These are phyloP conservation scores for Mycena kentingensis DNA, from an alignment of 768 basidiomycete species.

Conservation along the genomic window DNA sequence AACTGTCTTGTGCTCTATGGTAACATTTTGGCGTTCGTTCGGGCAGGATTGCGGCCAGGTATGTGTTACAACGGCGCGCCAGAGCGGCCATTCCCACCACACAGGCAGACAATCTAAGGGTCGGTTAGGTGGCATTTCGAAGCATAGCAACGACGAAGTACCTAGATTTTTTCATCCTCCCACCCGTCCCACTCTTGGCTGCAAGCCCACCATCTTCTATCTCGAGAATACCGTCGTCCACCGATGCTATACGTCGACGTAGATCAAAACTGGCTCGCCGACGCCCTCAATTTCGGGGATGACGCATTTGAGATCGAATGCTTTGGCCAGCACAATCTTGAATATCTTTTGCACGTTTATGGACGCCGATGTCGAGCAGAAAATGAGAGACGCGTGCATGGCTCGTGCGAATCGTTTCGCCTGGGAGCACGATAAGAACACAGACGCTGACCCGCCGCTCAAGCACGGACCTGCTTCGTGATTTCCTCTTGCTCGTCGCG, in stretches of 20 bases:
- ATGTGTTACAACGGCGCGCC: conserved; percentile 30
- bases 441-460: not conserved
- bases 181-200: conserved; percentile 27
- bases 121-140: not conserved
- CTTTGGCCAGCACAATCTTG: conserved; percentile 96
- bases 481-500: conserved; percentile 99
- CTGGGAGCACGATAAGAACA: conserved; percentile 39
- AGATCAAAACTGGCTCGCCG: conserved; percentile 93
- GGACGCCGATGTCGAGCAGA: conserved; percentile 97
- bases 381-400: conserved; percentile 99
- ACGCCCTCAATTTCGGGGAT: conserved; percentile 97
- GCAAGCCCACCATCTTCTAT: conserved; percentile 9
- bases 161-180: conserved; percentile 37
- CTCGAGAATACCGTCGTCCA: conserved; percentile 16
- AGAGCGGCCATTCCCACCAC: conserved; percentile 28
- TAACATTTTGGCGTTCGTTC: conserved; percentile 25
- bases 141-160: conserved; percentile 14
- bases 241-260: conserved; percentile 74
- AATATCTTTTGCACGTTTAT: conserved; percentile 99
- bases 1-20: conserved; percentile 25
- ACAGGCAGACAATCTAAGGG: conserved; percentile 18
- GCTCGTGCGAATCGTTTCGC: conserved; percentile 98
- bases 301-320: conserved; percentile 98
- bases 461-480: conserved; percentile 79
- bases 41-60: conserved; percentile 22